phyloP scores from a whole-genome alignment of 371 early-diverging fungal species.

The Syncephalastrum monosporum region DNA sequence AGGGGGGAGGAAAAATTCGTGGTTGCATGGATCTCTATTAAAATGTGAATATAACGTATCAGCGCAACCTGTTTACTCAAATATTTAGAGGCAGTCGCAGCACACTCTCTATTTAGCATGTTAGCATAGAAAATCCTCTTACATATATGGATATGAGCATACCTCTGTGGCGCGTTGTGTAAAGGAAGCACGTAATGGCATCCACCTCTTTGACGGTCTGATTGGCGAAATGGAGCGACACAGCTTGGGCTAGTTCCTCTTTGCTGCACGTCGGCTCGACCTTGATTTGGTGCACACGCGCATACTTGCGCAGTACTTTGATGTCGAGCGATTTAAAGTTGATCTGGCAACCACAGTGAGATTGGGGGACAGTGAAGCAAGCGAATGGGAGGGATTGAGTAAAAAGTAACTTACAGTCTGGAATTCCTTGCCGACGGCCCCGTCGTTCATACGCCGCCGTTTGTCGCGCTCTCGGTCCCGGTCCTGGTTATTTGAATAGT shows the following conservation, averaged over 20 bases:
- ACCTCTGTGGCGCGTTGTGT: conserved; percentile 50
- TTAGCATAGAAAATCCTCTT: not conserved
- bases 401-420: conserved; percentile 32
- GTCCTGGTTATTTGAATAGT: conserved; percentile 20
- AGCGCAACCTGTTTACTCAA: not conserved
- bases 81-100: conserved; percentile 14
- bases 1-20: too few species aligned
- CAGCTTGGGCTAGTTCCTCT: conserved; percentile 45
- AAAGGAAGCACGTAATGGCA: conserved; percentile 48
- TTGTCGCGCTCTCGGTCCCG: conserved; percentile 45
- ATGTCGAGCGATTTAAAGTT: conserved; percentile 46
- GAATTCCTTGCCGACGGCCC: conserved; percentile 49
- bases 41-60: too few species aligned
- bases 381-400: not conserved
- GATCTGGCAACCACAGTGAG: conserved; percentile 22
- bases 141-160: conserved; percentile 1
- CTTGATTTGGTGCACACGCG: conserved; percentile 44
- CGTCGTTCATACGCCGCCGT: conserved; percentile 32
- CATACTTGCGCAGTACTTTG: conserved; percentile 42
- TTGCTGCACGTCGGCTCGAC: conserved; percentile 29
- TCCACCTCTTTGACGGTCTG: conserved; percentile 50
- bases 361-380: not conserved
- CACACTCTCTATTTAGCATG: conserved; percentile 9
- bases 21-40: too few species aligned
- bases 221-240: conserved; percentile 51